These are phyloP conservation scores for Colletotrichum sp. DNA, from an alignment of 2,329 filamentous ascomycete species.

Conservation along the genomic window DNA sequence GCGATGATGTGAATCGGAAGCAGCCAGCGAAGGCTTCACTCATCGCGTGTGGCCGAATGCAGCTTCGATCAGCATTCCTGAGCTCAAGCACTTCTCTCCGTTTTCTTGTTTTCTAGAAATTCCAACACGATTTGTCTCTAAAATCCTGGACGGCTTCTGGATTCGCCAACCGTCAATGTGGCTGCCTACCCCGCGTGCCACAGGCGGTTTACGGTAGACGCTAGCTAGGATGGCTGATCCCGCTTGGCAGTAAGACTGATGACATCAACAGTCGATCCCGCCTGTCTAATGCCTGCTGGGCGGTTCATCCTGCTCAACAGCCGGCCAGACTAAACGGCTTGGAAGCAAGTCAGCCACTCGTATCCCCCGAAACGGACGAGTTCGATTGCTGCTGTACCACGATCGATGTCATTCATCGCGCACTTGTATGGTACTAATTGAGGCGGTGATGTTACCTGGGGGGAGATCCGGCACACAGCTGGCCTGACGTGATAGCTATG, in stretches of 20 bases:
- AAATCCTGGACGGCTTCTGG: background rate
- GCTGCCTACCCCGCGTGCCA: background rate
- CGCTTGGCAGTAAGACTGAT: slow-evolving; percentile 11
- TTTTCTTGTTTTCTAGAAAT: background rate
- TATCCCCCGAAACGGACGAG: background rate
- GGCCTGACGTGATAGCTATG: background rate
- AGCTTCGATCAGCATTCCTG: background rate
- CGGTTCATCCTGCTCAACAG: background rate
- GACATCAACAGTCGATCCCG: slow-evolving; percentile 16
- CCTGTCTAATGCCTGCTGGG: background rate
- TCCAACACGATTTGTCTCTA: background rate
- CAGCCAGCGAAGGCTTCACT: background rate
- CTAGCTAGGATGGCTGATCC: background rate
- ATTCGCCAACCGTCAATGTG: background rate
- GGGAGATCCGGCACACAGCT: background rate
- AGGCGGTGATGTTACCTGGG: background rate
- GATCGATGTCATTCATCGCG: slow-evolving; percentile 6
- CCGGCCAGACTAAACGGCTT: background rate
- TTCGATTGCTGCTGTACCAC: background rate
- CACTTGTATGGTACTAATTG: background rate
- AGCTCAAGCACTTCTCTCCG: background rate
- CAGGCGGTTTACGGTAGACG: background rate
- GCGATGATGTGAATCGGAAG: background rate
- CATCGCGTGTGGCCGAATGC: background rate
- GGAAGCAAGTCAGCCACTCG: background rate